Conservation (phyloP, 306 rosid species). For the Citrullus colocynthis region DNA sequence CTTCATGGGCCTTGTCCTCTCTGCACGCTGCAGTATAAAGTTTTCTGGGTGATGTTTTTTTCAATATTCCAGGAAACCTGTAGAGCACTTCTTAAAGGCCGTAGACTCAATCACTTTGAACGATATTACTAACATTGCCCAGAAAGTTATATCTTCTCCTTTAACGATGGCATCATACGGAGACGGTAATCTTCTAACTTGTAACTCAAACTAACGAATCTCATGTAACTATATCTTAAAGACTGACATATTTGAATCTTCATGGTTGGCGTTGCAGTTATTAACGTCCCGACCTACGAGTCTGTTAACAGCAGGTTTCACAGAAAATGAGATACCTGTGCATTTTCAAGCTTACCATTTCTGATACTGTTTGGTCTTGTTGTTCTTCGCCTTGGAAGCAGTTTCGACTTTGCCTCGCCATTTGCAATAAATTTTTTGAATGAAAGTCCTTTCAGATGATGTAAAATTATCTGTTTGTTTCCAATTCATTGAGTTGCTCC, state of each 20-base stretch:
- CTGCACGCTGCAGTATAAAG: neutral
- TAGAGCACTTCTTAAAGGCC: constrained; percentile 69
- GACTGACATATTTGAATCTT: neutral
- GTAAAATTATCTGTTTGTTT: constrained; percentile 3
- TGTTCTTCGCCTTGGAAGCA: constrained; percentile 2
- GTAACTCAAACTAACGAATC: neutral
- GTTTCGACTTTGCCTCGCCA: neutral
- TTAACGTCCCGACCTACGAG: constrained; percentile 69
- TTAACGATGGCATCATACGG: constrained; percentile 93
- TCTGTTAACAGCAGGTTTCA: constrained; percentile 55
- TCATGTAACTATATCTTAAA: neutral
- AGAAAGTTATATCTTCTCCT: constrained; percentile 77
- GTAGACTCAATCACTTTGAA: constrained; percentile 67
- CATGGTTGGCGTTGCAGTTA: constrained; percentile 35
- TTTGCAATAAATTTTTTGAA: neutral
- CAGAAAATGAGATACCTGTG: constrained; percentile 35
- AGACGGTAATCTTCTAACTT: constrained; percentile 40
- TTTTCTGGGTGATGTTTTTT: neutral
- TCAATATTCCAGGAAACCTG: constrained; percentile 58
- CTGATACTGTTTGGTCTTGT: neutral
- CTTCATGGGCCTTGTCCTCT: neutral
- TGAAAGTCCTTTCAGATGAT: neutral
- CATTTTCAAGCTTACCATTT: neutral
- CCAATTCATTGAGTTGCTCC: constrained; percentile 8
- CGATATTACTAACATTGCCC: constrained; percentile 47